Conservation (phyloP, 176 grass and related monocot genomes). For the Tillandsia fasciculata region DNA sequence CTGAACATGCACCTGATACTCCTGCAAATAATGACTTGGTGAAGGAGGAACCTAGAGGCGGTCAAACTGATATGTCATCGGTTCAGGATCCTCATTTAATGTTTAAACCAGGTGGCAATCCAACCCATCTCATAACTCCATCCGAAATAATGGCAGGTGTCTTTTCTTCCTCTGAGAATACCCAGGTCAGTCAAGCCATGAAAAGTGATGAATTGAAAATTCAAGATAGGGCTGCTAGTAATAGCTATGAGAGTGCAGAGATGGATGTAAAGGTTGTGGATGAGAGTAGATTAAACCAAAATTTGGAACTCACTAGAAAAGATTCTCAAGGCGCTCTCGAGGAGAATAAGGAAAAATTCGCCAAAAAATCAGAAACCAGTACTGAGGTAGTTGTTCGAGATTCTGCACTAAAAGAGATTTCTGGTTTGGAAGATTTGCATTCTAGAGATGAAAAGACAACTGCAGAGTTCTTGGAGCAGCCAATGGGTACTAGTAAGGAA, state of each 20-base stretch:
- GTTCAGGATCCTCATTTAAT: slow-evolving; percentile 36
- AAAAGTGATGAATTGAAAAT: slow-evolving; percentile 42
- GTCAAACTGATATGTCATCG: slow-evolving; percentile 29
- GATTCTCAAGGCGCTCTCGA: slow-evolving; percentile 33
- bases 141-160: slow-evolving; percentile 76
- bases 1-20: slow-evolving; percentile 36
- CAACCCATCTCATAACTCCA: slow-evolving; percentile 61
- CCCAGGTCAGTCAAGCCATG: slow-evolving; percentile 20
- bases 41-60: slow-evolving; percentile 35
- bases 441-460: slow-evolving; percentile 24
- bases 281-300: slow-evolving; percentile 30
- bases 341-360: slow-evolving; percentile 33
- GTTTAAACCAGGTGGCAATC: slow-evolving; percentile 32
- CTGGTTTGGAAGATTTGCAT: slow-evolving; percentile 35
- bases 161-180: slow-evolving; percentile 36
- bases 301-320: slow-evolving; percentile 32
- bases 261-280: slow-evolving; percentile 29
- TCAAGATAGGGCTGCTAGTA: slow-evolving; percentile 23
- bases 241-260: slow-evolving; percentile 23
- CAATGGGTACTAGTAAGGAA: slow-evolving; percentile 22
- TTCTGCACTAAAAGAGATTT: slow-evolving; percentile 32
- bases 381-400: slow-evolving; percentile 28
- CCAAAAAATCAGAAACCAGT: slow-evolving; percentile 23
- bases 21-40: slow-evolving; percentile 22
- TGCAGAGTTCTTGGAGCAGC: slow-evolving; percentile 18